Percentiles rank a stretch among this genome's conserved stretches.
Conservation (phyloP, 1,139 yeast genomes). For the Yamadazyma songkhlaensis region DNA sequence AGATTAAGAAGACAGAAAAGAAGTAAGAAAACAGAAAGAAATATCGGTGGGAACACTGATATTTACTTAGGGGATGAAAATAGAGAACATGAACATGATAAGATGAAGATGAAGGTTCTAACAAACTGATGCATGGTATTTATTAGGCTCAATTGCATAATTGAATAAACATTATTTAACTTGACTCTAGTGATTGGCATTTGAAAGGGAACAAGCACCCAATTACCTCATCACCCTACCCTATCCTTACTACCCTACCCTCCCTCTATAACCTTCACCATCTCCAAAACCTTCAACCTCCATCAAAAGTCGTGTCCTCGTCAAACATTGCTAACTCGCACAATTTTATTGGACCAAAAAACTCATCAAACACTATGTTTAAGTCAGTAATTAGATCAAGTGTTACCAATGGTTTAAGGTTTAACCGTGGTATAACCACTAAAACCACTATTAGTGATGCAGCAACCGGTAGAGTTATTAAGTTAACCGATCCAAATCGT, state of each 20-base stretch:
- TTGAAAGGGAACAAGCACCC: no score
- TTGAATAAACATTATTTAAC: conserved; percentile 1
- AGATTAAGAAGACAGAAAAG: conserved; percentile 1
- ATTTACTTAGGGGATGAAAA: background rate
- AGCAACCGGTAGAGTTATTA: conserved; percentile 38
- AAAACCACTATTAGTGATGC: conserved; percentile 41
- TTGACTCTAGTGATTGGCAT: no score
- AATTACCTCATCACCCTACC: no score
- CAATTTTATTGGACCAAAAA: conserved; percentile 11
- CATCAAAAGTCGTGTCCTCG: background rate
- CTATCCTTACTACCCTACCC: no score
- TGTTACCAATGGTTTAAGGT: conserved; percentile 1
- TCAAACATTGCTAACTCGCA: conserved; percentile 7
- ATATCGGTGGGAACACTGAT: no score
- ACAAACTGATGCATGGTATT: background rate
- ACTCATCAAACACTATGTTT: conserved; percentile 14
- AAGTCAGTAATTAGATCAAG: conserved; percentile 11
- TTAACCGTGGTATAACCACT: conserved; percentile 32
- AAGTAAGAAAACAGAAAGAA: no score
- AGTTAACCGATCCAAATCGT: conserved; percentile 41
- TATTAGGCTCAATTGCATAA: conserved; percentile 1
- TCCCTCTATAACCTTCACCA: no score
- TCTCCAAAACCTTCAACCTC: no score
- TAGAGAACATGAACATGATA: background rate
- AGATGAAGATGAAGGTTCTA: no score